phyloP scores from a whole-genome alignment of 495 filamentous ascomycete species.

The Oleoguttula mirabilis region DNA sequence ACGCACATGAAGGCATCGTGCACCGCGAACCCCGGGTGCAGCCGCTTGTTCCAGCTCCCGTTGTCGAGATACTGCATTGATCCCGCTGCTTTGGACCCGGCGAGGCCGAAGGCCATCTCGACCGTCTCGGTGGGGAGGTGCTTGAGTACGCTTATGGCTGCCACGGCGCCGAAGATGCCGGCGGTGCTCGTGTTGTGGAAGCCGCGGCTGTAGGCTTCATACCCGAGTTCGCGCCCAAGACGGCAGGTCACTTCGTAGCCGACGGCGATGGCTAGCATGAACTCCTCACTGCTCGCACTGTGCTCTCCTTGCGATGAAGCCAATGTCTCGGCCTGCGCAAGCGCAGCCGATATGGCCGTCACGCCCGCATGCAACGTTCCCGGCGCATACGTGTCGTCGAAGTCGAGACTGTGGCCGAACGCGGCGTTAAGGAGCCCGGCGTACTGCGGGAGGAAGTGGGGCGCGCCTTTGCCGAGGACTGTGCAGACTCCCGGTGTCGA shows the following conservation, averaged over 20 bases:
- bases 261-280: constrained; percentile 22
- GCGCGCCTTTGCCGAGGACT: constrained; percentile 15
- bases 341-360: constrained; percentile 18
- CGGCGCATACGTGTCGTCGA: constrained; percentile 21
- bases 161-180: constrained; percentile 23
- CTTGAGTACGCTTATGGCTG: constrained; percentile 18
- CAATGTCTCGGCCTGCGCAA: constrained; percentile 14
- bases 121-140: constrained; percentile 3
- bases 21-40: constrained; percentile 24
- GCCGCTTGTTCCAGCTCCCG: constrained; percentile 23
- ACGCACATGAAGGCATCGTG: constrained; percentile 25
- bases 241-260: constrained; percentile 24
- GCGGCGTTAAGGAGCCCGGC: constrained; percentile 22
- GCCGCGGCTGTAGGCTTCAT: constrained; percentile 21
- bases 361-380: constrained; percentile 22
- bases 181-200: constrained; percentile 23
- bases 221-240: constrained; percentile 20
- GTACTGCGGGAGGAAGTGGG: constrained; percentile 19
- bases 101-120: constrained; percentile 22
- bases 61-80: constrained; percentile 27
- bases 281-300: constrained; percentile 5
- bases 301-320: not conserved
- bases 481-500: constrained; percentile 10
- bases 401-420: constrained; percentile 20
- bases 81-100: constrained; percentile 22